Evolutionary conservation across 805 yeast genomes (phyloP), one percentile per base, ranked within the genome.

Genomic region (Lipomyces lipofer): DNA sequence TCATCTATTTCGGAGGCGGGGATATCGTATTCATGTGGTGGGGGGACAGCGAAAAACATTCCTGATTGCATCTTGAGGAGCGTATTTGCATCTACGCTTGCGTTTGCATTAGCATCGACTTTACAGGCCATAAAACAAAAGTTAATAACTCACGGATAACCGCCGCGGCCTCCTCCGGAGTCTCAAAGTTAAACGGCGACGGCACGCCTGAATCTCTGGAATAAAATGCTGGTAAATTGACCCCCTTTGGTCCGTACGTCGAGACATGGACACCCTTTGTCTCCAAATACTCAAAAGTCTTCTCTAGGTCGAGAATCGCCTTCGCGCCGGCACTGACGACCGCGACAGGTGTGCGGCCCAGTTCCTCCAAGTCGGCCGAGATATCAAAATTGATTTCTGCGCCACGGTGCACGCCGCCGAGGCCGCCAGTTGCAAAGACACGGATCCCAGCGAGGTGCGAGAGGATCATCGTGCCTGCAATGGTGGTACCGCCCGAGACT

Each of bases 271-370:
- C 95, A 12, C 97, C 97, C 69, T 88, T 90, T 0, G 97, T 89
- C 68, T 89, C 97, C 49, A 89, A 73, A 65, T 84, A 88, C 68
- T 89, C 97, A 78, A 88, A 75, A 0, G 97, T 90, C 59, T 85
- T 76, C 8, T 78, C 82, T 51, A 90, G 84, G 64, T 89, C 97
- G 52, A 89, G 72, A 49, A 89, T 88, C 35, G 90, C 82, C 67
- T 89, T 89, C 1, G 96, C 96, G 0, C 97, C 97, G 6, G 95
- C 84, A 67, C 96, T 89, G 8, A 89, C 91, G n/a, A 89, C 96
- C 0, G 89, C 83, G 1, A 89, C 89, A 0, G 91, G 88, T 0
- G 96, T 90, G 52, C 83, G 76, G 1, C 90, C 85, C 50, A 90
- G 74, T 66, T 89, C 97, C 47, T 88, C 91, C 58, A 89, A 76